phyloP scores from a whole-genome alignment of 1,284 basidiomycete genomes.

The Macrocystidia cucumis region DNA sequence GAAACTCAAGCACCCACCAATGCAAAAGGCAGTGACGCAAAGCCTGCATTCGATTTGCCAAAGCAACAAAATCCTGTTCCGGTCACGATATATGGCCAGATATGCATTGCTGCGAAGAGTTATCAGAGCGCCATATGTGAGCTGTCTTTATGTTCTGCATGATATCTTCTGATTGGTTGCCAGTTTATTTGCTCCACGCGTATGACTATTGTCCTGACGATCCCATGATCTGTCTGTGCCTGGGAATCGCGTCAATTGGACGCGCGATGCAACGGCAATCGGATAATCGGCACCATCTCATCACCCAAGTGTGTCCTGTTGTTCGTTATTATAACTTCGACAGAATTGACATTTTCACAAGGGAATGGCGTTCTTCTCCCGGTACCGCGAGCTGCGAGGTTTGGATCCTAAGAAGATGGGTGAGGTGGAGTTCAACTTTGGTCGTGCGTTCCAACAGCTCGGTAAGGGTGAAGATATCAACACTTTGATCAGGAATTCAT shows the following conservation, averaged over 20 bases:
- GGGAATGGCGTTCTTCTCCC: slow-evolving; percentile 77
- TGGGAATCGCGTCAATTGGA: slow-evolving; percentile 81
- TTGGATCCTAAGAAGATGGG: slow-evolving; percentile 37
- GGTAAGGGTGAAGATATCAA: too few relatives aligned
- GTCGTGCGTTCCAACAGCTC: slow-evolving; percentile 84
- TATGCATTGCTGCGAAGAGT: slow-evolving; percentile 79
- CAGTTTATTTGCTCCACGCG: slow-evolving; percentile 86
- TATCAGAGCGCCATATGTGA: slow-evolving; percentile 88
- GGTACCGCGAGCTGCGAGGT: slow-evolving; percentile 59
- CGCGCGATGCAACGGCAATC: slow-evolving; percentile 90
- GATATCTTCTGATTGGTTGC: not conserved
- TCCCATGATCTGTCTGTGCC: slow-evolving; percentile 76
- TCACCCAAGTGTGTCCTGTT: slow-evolving; percentile 50
- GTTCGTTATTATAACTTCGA: not conserved
- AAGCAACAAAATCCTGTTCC: slow-evolving; percentile 70
- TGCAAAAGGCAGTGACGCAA: slow-evolving; percentile 11
- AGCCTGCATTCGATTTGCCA: slow-evolving; percentile 41
- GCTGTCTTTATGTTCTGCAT: slow-evolving; percentile 21
- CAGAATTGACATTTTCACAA: slow-evolving; percentile 19
- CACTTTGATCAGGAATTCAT: not conserved
- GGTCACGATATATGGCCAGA: slow-evolving; percentile 81
- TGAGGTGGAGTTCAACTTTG: slow-evolving; percentile 92
- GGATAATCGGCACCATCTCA: slow-evolving; percentile 88
- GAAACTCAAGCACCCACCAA: slow-evolving; percentile 12
- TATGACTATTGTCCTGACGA: slow-evolving; percentile 82